phyloP scores from a whole-genome alignment of 805 yeast species.

The Brettanomyces custersianus region DNA sequence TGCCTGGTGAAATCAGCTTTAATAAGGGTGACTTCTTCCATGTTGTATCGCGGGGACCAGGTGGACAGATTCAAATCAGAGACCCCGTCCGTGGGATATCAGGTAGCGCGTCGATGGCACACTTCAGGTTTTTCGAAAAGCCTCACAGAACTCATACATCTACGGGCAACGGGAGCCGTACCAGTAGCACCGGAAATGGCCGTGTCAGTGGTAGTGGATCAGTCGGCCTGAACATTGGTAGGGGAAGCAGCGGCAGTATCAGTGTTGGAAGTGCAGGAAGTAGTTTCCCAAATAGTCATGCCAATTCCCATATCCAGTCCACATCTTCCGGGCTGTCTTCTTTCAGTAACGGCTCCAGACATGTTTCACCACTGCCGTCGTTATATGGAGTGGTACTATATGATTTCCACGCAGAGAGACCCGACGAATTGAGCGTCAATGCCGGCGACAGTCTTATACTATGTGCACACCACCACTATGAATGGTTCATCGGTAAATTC shows the following conservation, averaged over 20 bases:
- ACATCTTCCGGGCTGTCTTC: conserved; percentile 1
- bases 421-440: conserved; percentile 75
- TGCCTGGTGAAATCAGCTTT: conserved; percentile 74
- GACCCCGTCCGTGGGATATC: conserved; percentile 70
- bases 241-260: background rate
- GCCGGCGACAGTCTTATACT: conserved; percentile 87
- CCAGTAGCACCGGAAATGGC: background rate
- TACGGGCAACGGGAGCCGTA: background rate
- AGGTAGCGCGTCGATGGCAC: conserved; percentile 83
- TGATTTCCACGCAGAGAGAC: conserved; percentile 75
- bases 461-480: conserved; percentile 93
- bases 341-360: background rate
- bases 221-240: background rate
- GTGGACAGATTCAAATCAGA: conserved; percentile 64
- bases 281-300: background rate
- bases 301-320: too few relatives aligned
- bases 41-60: conserved; percentile 47
- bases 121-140: conserved; percentile 71
- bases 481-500: conserved; percentile 98
- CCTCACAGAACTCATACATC: conserved; percentile 33
- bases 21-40: conserved; percentile 82
- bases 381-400: conserved; percentile 80
- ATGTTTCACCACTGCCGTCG: conserved; percentile 14
- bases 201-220: background rate
- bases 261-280: background rate